A percentile compares a stretch with the other conserved stretches of the same genome.
Conservation (phyloP, 768 basidiomycete genomes). For the Mycena kentingensis region DNA sequence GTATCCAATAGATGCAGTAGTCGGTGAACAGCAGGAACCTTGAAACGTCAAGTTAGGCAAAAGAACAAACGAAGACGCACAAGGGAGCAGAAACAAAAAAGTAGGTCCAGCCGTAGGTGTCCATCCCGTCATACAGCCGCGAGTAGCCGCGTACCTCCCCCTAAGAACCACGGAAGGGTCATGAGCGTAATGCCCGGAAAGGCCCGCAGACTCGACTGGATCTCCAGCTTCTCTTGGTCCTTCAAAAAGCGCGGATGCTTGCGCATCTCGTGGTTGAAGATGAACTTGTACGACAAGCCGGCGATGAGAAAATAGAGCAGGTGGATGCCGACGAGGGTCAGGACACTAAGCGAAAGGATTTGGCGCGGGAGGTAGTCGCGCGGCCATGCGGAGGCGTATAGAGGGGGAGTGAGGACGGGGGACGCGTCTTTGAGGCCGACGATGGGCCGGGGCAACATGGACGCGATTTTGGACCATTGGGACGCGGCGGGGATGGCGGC, state of each 20-base stretch:
- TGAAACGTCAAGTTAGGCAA: slow-evolving; percentile 14
- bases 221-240: slow-evolving; percentile 84
- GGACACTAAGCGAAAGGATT: slow-evolving; percentile 61
- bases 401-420: slow-evolving; percentile 29
- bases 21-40: slow-evolving; percentile 90
- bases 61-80: slow-evolving; percentile 43
- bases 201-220: slow-evolving; percentile 66
- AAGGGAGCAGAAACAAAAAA: slow-evolving; percentile 65
- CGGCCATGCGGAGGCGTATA: slow-evolving; percentile 74
- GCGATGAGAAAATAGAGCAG: slow-evolving; percentile 89
- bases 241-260: slow-evolving; percentile 90
- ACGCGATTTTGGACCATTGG: slow-evolving; percentile 57
- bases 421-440: slow-evolving; percentile 39
- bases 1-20: slow-evolving; percentile 95
- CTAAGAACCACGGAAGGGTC: slow-evolving; percentile 93
- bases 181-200: slow-evolving; percentile 83
- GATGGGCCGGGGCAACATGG: slow-evolving; percentile 59
- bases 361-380: slow-evolving; percentile 83
- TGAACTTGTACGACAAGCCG: slow-evolving; percentile 74
- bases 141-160: slow-evolving; percentile 87
- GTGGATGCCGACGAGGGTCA: slow-evolving; percentile 83
- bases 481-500: slow-evolving; percentile 33
- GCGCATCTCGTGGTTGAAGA: slow-evolving; percentile 97
- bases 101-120: slow-evolving; percentile 79
- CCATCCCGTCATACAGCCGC: slow-evolving; percentile 73